These are phyloP conservation scores for Plasmopara viticola DNA, from an alignment of 352 stramenopile species.

Conservation along the genomic window DNA sequence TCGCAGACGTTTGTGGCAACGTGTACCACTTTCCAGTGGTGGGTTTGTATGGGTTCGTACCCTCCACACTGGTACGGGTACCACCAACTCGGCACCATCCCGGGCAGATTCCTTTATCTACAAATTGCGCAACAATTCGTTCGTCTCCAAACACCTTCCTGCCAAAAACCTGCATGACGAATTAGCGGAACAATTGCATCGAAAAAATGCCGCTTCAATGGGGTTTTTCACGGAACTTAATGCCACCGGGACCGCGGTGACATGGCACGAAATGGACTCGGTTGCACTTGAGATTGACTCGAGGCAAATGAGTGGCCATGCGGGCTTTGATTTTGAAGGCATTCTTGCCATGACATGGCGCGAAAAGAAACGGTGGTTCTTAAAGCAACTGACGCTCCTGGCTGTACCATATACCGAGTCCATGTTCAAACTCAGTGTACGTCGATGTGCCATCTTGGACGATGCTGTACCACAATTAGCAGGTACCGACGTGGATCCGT, in stretches of 20 bases:
- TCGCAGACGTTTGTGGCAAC: conserved; percentile 52
- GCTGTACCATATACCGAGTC: conserved; percentile 55
- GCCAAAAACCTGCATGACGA: conserved; percentile 34
- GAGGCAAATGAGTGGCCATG: conserved; percentile 4
- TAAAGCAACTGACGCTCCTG: conserved; percentile 53
- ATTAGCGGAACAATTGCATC: conserved; percentile 57
- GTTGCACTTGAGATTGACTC: conserved; percentile 41
- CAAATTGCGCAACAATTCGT: conserved; percentile 57
- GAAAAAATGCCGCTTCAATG: conserved; percentile 71
- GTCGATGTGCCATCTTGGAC: conserved; percentile 47
- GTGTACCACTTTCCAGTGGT: conserved; percentile 44
- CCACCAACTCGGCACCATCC: conserved; percentile 15
- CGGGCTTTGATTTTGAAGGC: conserved; percentile 48
- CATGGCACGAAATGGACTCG: conserved; percentile 47
- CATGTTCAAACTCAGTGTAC: conserved; percentile 56
- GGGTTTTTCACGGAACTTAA: conserved; percentile 60
- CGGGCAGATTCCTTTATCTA: conserved; percentile 39
- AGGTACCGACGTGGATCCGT: conserved; percentile 18
- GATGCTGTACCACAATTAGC: conserved; percentile 57
- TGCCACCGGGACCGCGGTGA: conserved; percentile 34
- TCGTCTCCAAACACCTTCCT: conserved; percentile 46
- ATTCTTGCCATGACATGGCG: conserved; percentile 62
- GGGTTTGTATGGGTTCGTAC: conserved; percentile 63
- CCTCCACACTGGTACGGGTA: conserved; percentile 14
- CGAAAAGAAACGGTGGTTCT: conserved; percentile 73